Conservation (phyloP, 148 eudicot genomes). For the Dysphania ambrosioides region DNA sequence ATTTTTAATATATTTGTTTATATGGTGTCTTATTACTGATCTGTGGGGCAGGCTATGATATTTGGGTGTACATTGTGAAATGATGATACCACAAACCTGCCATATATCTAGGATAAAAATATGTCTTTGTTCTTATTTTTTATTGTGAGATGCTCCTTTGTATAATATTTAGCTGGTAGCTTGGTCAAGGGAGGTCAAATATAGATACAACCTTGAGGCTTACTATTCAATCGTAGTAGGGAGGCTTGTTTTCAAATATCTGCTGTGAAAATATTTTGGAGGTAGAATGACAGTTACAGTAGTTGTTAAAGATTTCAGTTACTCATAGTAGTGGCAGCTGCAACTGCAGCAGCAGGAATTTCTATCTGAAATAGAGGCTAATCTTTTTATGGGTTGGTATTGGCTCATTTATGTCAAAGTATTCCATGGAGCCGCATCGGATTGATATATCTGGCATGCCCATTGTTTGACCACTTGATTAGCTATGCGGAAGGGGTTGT, state of each 20-base stretch:
- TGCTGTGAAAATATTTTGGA: background rate
- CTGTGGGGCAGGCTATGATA: constrained; percentile 1
- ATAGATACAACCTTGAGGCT: background rate
- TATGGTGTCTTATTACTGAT: background rate
- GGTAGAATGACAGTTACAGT: background rate
- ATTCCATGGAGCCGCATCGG: background rate
- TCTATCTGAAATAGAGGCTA: background rate
- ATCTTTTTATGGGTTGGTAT: background rate
- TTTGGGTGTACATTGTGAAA: background rate
- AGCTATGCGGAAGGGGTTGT: background rate
- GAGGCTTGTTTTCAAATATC: background rate
- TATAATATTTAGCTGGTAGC: background rate
- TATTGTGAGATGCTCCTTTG: background rate
- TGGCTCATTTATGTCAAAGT: background rate
- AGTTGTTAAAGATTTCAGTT: background rate
- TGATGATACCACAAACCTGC: background rate
- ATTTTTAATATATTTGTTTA: background rate
- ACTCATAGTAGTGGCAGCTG: background rate
- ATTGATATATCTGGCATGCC: background rate
- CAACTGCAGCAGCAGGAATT: background rate
- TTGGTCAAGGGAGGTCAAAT: background rate
- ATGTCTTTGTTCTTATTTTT: background rate
- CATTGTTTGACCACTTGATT: background rate
- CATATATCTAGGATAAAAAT: background rate
- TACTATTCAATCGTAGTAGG: background rate